These are phyloP conservation scores for Crepidotus sp. DNA, from an alignment of 1,284 basidiomycete genomes.

Conservation along the genomic window DNA sequence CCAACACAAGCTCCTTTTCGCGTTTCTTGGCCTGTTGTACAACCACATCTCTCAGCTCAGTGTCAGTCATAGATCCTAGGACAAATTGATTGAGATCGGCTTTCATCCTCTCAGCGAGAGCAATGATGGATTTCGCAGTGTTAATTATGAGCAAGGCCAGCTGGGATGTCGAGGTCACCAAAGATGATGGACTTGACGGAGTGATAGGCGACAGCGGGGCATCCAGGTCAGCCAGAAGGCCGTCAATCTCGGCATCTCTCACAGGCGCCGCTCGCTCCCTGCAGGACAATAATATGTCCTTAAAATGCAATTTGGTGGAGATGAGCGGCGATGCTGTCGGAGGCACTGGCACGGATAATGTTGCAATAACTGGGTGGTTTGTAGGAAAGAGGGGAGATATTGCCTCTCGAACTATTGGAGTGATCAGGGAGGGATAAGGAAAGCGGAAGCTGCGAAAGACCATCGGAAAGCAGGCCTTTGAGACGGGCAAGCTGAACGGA, in stretches of 20 bases:
- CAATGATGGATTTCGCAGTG: slow-evolving; percentile 37
- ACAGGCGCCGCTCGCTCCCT: slow-evolving; percentile 56
- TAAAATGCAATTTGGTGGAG: slow-evolving; percentile 42
- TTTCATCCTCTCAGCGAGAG: slow-evolving; percentile 51
- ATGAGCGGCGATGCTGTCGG: slow-evolving; percentile 60
- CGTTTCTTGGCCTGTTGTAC: slow-evolving; percentile 39
- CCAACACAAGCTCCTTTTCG: slow-evolving; percentile 44
- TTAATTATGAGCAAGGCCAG: slow-evolving; percentile 34
- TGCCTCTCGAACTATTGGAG: slow-evolving; percentile 41
- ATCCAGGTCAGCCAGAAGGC: slow-evolving; percentile 34
- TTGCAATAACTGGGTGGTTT: slow-evolving; percentile 36
- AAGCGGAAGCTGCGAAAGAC: slow-evolving; percentile 22
- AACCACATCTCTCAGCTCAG: slow-evolving; percentile 40
- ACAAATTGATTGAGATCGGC: slow-evolving; percentile 54
- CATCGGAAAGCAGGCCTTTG: slow-evolving; percentile 13
- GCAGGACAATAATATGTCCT: slow-evolving; percentile 41
- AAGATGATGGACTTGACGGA: background rate
- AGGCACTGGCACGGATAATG: slow-evolving; percentile 46
- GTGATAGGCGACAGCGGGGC: slow-evolving; percentile 20
- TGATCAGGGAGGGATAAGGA: slow-evolving; percentile 42
- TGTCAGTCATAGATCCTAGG: slow-evolving; percentile 52
- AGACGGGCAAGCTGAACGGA: slow-evolving; percentile 32
- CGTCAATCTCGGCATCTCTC: slow-evolving; percentile 46
- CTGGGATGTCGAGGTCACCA: slow-evolving; percentile 7
- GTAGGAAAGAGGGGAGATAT: slow-evolving; percentile 47